phyloP scores from a whole-genome alignment of 371 early-diverging fungal genomes.

The Mortierella sp. region DNA sequence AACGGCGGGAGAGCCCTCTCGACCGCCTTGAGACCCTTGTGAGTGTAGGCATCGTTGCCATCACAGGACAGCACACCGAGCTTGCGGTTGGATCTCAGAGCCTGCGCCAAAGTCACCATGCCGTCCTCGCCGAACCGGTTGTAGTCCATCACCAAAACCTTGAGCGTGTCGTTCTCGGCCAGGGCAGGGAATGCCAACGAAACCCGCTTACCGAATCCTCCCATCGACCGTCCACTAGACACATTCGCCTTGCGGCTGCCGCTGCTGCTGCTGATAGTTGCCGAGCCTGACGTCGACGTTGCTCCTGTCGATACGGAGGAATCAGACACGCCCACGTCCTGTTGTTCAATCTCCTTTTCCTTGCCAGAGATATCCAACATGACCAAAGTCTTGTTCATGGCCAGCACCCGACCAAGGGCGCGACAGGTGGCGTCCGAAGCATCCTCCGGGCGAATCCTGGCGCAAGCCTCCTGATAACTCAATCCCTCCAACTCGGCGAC shows the following conservation, averaged over 20 bases:
- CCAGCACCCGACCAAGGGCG: slow-evolving; percentile 35
- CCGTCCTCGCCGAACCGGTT: slow-evolving; percentile 52
- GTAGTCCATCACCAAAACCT: slow-evolving; percentile 38
- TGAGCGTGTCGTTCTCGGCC: slow-evolving; percentile 28
- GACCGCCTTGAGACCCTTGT: slow-evolving; percentile 34
- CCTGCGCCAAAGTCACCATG: slow-evolving; percentile 27
- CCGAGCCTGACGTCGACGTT: not conserved
- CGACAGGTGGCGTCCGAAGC: slow-evolving; percentile 42
- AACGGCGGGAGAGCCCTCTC: slow-evolving; percentile 35
- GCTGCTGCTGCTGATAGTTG: not conserved
- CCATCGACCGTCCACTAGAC: slow-evolving; percentile 20
- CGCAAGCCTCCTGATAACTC: slow-evolving; percentile 16
- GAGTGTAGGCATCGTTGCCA: slow-evolving; percentile 50
- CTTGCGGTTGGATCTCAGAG: slow-evolving; percentile 25
- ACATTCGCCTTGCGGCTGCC: not conserved
- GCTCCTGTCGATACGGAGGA: not conserved
- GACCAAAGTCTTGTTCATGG: slow-evolving; percentile 34
- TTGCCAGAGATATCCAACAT: slow-evolving; percentile 47
- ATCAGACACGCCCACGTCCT: not conserved
- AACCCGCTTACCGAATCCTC: slow-evolving; percentile 40
- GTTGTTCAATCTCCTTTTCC: slow-evolving; percentile 22
- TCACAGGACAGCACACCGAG: slow-evolving; percentile 35
- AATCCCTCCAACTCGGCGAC: slow-evolving; percentile 24
- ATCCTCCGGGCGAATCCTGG: slow-evolving; percentile 25
- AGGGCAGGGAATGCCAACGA: slow-evolving; percentile 37